A percentile compares a stretch with the other conserved stretches of the same genome.
These are phyloP conservation scores for Tylopilus vinaceipallidus DNA, from an alignment of 768 basidiomycete species.

Conservation along the genomic window DNA sequence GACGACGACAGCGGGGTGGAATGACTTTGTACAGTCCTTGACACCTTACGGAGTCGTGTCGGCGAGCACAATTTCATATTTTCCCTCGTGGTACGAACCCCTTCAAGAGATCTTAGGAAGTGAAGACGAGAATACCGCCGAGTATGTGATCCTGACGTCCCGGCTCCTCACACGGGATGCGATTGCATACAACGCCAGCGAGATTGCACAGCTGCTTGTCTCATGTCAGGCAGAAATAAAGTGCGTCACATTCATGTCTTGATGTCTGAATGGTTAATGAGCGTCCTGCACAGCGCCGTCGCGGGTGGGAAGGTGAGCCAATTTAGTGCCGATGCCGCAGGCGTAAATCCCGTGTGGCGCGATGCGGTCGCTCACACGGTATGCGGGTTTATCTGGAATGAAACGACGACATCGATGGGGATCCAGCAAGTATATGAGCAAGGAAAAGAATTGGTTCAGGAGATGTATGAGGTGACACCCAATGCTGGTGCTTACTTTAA, in stretches of 20 bases:
- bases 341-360: constrained; percentile 45
- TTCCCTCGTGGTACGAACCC: constrained; percentile 28
- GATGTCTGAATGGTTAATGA: neutral
- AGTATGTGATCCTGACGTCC: constrained; percentile 29
- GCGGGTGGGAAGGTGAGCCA: constrained; percentile 37
- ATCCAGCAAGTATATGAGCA: constrained; percentile 11
- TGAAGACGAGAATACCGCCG: constrained; percentile 18
- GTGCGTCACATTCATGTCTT: neutral
- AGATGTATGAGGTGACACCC: constrained; percentile 1
- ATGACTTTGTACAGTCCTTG: constrained; percentile 19
- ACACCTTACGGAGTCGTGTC: constrained; percentile 17
- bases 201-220: constrained; percentile 23
- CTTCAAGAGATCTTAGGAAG: constrained; percentile 9
- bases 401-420: constrained; percentile 8
- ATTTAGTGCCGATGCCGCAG: constrained; percentile 37
- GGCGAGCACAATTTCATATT: constrained; percentile 23
- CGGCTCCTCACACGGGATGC: constrained; percentile 33
- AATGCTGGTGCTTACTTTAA: constrained; percentile 37
- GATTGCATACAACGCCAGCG: constrained; percentile 18
- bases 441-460: constrained; percentile 5
- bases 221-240: neutral
- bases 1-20: constrained; percentile 32
- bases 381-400: constrained; percentile 15
- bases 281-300: constrained; percentile 12
- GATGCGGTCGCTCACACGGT: constrained; percentile 28